Evolutionary conservation across 345 rosid species (phyloP), one percentile per base, ranked within the genome.

Genomic region (Jatropha curcas): DNA sequence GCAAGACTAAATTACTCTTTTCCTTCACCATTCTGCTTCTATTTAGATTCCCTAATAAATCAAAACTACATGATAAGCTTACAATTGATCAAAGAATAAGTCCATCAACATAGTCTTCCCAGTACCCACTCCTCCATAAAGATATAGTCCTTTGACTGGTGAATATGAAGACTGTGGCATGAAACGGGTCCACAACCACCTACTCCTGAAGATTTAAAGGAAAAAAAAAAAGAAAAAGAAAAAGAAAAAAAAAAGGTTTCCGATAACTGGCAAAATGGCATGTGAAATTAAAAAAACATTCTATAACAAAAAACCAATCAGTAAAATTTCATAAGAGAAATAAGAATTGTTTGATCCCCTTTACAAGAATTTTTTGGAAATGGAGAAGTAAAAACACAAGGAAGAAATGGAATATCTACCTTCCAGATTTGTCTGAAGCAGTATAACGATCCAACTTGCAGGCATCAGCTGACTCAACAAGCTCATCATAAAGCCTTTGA

Each of bases 61-160:
- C 24, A 60, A 37, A 55, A 35, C 60, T 4, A 5, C 46, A 55
- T 25, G 53, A 51, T 60, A 62, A 80, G 79, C 97, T 85, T 86
- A 95, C 98, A 95, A 43, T 76, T 88, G 97, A 77, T 85, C 78
- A 61, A 75, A 95, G 87, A 92, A 95, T 77, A 95, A 82, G 80
- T 95, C 99, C 99, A 95, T 91, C 85, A 95, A 82, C 99, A 95
- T 95, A 58, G 99, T 95, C 84, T 95, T 95, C 55, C 99, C 98
- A 12, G 98, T 95, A 71, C 99, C 99, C 14, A 95, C 98, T 65
- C 99, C 99, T 60, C 98, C 99, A 71, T 89, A 92, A 34, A 95
- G 92, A 75, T 95, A 95, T 28, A 95, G 77, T 74, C 99, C 99
- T 83, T 86, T 89, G 60, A 95, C 94, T 0, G 99, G 97, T 35